Evolutionary conservation across 345 rosid species (phyloP).

Genomic region (Acer saccharum): DNA sequence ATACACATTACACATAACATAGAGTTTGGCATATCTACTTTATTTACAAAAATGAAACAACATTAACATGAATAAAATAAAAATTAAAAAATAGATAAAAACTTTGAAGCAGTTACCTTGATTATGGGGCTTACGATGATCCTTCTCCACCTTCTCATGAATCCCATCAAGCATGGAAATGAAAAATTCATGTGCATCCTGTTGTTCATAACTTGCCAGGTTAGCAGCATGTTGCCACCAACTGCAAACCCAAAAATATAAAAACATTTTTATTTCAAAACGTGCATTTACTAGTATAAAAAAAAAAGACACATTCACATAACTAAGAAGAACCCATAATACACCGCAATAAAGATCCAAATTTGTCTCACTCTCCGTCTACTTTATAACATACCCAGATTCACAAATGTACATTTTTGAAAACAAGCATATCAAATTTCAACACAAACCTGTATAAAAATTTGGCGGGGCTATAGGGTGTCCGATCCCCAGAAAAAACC

Average conservation of each 20-base stretch:
- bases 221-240: slow-evolving; percentile 76
- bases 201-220: slow-evolving; percentile 68
- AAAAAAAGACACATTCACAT: not conserved
- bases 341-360: not conserved
- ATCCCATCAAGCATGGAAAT: slow-evolving; percentile 72
- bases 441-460: slow-evolving; percentile 51
- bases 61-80: not conserved
- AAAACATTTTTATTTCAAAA: slow-evolving; percentile 7
- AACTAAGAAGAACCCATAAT: not conserved
- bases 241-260: slow-evolving; percentile 33
- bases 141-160: slow-evolving; percentile 63
- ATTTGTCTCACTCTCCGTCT: not conserved
- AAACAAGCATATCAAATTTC: not conserved
- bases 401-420: not conserved
- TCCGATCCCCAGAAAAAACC: slow-evolving; percentile 54
- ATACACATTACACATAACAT: not conserved
- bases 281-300: not conserved
- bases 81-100: not conserved
- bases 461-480: slow-evolving; percentile 67
- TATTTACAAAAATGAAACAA: not conserved
- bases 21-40: not conserved
- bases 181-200: slow-evolving; percentile 74
- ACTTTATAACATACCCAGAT: not conserved
- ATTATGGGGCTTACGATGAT: slow-evolving; percentile 35
- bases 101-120: slow-evolving; percentile 36